Conservation (phyloP, 176 grass and related monocot genomes). For the Avena insularis region DNA sequence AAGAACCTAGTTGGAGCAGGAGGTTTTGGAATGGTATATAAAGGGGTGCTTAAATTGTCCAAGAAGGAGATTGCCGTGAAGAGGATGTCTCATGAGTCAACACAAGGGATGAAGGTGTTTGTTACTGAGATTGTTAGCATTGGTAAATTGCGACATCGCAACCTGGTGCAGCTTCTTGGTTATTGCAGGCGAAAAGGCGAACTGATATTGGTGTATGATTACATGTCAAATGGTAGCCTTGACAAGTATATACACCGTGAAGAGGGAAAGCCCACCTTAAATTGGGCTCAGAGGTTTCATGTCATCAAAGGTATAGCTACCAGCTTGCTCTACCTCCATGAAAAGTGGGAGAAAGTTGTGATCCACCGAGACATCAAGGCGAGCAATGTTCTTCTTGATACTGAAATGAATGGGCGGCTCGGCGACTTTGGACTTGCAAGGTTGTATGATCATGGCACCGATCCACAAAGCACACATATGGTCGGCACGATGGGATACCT, state of each 20-base stretch:
- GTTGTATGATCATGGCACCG: background rate
- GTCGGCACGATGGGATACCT: constrained; percentile 1
- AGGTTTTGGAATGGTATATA: constrained; percentile 54
- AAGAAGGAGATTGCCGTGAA: constrained; percentile 44
- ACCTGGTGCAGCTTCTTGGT: background rate
- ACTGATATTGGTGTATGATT: background rate
- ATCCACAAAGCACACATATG: constrained; percentile 11
- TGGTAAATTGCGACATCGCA: background rate
- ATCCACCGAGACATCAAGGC: constrained; percentile 10
- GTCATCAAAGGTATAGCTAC: background rate
- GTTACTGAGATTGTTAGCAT: constrained; percentile 21
- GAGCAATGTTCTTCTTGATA: constrained; percentile 3
- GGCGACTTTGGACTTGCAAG: background rate
- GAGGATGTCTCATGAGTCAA: constrained; percentile 50
- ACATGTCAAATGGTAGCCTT: background rate
- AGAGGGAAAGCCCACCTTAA: background rate
- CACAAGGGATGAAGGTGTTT: constrained; percentile 57
- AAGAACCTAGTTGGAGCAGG: constrained; percentile 38
- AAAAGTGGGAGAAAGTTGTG: constrained; percentile 4
- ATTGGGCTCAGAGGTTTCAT: background rate
- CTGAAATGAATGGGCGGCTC: background rate
- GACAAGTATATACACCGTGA: background rate
- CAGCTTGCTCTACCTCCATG: background rate
- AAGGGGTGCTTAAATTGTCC: constrained; percentile 20
- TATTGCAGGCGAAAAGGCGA: background rate